Percentiles rank a stretch among this genome's conserved stretches.
These are phyloP conservation scores for Apodospora peruviana DNA, from an alignment of 495 filamentous ascomycete genomes.

Conservation along the genomic window DNA sequence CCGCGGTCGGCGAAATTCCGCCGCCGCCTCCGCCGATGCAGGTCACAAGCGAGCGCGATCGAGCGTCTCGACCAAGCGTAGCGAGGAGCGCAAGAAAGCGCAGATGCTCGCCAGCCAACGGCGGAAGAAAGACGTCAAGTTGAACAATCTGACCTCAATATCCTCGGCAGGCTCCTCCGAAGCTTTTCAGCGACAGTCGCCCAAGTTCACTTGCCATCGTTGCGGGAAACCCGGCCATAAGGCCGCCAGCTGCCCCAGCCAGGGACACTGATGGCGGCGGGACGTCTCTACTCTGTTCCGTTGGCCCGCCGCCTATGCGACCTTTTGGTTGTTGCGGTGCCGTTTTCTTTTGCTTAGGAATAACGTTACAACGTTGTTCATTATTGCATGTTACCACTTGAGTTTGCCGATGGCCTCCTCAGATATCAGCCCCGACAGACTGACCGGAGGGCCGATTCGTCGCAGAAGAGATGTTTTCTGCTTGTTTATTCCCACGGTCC, in stretches of 20 bases:
- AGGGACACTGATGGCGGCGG: slow-evolving; percentile 13
- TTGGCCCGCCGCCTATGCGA: not conserved
- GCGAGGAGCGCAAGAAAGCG: slow-evolving; percentile 35
- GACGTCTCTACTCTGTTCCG: not conserved
- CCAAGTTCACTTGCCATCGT: slow-evolving; percentile 16
- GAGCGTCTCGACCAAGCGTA: slow-evolving; percentile 22
- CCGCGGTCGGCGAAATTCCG: slow-evolving; percentile 14
- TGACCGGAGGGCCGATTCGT: no score
- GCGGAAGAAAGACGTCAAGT: slow-evolving; percentile 53
- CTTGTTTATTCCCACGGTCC: no score
- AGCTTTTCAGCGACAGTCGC: slow-evolving; percentile 7
- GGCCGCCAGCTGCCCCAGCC: slow-evolving; percentile 24
- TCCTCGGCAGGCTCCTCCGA: slow-evolving; percentile 30
- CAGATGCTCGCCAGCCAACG: slow-evolving; percentile 44
- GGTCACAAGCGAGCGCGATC: slow-evolving; percentile 15
- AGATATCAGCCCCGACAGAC: no score
- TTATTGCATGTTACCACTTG: no score
- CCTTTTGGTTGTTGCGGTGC: not conserved
- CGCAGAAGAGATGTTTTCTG: no score
- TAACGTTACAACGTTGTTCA: no score
- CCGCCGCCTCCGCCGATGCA: not conserved
- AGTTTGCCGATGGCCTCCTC: no score
- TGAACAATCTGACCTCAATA: slow-evolving; percentile 48
- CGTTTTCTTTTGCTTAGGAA: no score
- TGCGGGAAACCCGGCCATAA: slow-evolving; percentile 21